phyloP scores from a whole-genome alignment of 768 basidiomycete genomes.

The Suillus occidentalis region DNA sequence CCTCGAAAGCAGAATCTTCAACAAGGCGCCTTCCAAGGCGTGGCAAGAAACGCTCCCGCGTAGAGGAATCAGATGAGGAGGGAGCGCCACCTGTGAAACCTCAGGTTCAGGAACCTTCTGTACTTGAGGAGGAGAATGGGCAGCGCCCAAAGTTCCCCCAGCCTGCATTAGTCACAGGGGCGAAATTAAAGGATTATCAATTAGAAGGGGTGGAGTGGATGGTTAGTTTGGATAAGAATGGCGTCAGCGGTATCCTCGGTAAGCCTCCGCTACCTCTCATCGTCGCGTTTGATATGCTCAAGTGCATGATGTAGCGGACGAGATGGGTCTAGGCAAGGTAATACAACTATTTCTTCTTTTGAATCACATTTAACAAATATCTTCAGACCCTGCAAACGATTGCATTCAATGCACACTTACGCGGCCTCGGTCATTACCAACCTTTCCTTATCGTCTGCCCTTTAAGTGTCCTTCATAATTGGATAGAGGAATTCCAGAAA shows the following conservation, averaged over 20 bases:
- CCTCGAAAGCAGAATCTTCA: constrained; percentile 10
- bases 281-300: constrained; percentile 13
- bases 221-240: constrained; percentile 83
- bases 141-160: constrained; percentile 56
- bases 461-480: constrained; percentile 90
- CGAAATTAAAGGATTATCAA: constrained; percentile 85
- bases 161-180: constrained; percentile 80
- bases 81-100: constrained; percentile 18
- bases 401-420: constrained; percentile 87
- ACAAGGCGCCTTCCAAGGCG: constrained; percentile 7
- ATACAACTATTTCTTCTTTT: constrained; percentile 12
- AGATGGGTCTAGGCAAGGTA: constrained; percentile 93
- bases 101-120: background rate
- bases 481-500: constrained; percentile 80
- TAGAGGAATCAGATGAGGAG: constrained; percentile 13
- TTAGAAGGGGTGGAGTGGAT: constrained; percentile 96
- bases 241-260: constrained; percentile 80
- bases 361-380: constrained; percentile 10
- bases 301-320: constrained; percentile 62
- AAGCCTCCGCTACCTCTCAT: constrained; percentile 22
- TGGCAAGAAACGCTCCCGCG: constrained; percentile 15
- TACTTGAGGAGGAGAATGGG: background rate
- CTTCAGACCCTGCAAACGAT: constrained; percentile 91
- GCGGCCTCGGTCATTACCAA: constrained; percentile 64
- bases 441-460: constrained; percentile 92